A percentile compares a stretch with the other conserved stretches of the same genome.
Evolutionary conservation across 495 filamentous ascomycete genomes (phyloP).

Genomic region (Penicillium fimorum): DNA sequence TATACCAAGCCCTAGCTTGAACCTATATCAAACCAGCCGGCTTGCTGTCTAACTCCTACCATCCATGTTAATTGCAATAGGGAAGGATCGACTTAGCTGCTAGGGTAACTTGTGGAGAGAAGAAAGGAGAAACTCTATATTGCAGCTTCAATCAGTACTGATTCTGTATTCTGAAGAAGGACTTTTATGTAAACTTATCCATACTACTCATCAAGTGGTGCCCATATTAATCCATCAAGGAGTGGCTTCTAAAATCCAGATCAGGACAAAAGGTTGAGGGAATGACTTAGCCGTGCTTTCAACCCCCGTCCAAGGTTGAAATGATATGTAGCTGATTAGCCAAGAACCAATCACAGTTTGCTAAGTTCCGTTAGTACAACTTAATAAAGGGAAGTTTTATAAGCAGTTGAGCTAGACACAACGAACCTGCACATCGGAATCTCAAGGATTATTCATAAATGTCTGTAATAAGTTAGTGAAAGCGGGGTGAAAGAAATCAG

Average conservation of each 20-base stretch:
- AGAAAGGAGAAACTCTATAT: not conserved
- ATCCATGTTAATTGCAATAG: no score
- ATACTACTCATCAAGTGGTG: not conserved
- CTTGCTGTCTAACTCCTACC: no score
- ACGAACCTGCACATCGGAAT: no score
- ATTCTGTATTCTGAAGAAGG: not conserved
- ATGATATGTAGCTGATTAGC: not conserved
- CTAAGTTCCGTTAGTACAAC: not conserved
- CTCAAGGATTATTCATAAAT: not conserved
- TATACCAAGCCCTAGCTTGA: no score
- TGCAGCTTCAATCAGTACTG: not conserved
- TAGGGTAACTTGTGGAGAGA: no score
- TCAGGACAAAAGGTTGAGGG: not conserved
- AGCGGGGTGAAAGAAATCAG: not conserved
- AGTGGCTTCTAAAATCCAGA: not conserved
- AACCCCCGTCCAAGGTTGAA: not conserved
- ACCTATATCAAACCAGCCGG: no score
- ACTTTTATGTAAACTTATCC: not conserved
- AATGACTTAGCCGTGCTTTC: not conserved
- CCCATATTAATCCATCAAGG: not conserved
- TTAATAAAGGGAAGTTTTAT: not conserved
- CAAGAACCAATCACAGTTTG: not conserved
- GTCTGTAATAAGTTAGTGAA: not conserved
- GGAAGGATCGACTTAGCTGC: no score
- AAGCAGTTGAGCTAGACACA: not conserved